Percentiles rank a stretch among this genome's conserved stretches.
Conservation (phyloP, 73 alveolate species). For the Paramecium sexaurelia region DNA sequence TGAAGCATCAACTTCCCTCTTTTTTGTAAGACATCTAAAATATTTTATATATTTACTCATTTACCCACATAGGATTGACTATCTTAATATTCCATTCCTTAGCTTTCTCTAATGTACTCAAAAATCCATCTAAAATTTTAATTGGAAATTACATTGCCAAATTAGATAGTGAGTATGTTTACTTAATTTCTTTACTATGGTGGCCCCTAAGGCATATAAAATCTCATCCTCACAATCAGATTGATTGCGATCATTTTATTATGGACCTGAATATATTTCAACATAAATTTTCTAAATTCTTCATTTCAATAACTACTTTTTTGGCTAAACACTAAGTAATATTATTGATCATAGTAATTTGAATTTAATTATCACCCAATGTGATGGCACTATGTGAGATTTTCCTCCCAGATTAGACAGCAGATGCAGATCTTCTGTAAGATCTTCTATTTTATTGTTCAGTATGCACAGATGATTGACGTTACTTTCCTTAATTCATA, state of each 20-base stretch:
- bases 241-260: neutral
- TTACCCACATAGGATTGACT: slow-evolving; percentile 40
- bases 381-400: neutral
- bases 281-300: neutral
- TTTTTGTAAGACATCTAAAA: neutral
- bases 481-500: neutral
- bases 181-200: neutral
- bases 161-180: neutral
- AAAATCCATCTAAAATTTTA: neutral
- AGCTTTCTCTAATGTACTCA: slow-evolving; percentile 4
- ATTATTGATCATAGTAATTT: neutral
- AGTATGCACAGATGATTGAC: neutral
- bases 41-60: neutral
- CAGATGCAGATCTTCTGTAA: neutral
- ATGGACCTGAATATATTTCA: neutral
- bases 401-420: neutral
- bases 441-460: neutral
- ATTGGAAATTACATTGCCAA: slow-evolving; percentile 14
- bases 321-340: neutral
- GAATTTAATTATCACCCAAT: neutral
- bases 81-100: neutral
- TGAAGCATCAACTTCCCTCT: neutral
- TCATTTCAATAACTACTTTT: neutral
- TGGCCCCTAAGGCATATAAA: neutral
- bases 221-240: slow-evolving; percentile 1